Evolutionary conservation across 2,329 filamentous ascomycete genomes (phyloP).

Genomic region (Hypoxylon sp.): DNA sequence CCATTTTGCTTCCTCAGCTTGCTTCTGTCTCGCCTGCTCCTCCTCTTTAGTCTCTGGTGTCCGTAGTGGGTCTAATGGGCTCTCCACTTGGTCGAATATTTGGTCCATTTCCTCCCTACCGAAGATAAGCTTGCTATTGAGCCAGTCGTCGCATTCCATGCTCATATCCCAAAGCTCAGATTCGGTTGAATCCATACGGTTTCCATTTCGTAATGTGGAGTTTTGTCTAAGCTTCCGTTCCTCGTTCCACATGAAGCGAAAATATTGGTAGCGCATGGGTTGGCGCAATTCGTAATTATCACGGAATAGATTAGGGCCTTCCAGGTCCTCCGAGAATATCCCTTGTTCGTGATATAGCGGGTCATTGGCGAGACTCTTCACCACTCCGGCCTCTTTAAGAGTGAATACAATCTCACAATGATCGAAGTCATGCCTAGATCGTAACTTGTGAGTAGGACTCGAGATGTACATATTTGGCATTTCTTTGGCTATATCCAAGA

Average conservation of each 20-base stretch:
- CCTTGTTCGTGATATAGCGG: slow-evolving; percentile 50
- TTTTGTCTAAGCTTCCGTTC: slow-evolving; percentile 25
- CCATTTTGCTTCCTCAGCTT: slow-evolving; percentile 34
- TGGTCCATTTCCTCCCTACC: slow-evolving; percentile 67
- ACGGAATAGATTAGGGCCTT: slow-evolving; percentile 45
- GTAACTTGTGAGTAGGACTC: slow-evolving; percentile 63
- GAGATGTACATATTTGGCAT: slow-evolving; percentile 78
- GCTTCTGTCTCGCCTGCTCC: slow-evolving; percentile 8
- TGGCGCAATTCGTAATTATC: slow-evolving; percentile 40
- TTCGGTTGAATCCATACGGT: slow-evolving; percentile 11
- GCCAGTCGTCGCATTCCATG: slow-evolving; percentile 60
- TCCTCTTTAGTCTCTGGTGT: slow-evolving; percentile 23
- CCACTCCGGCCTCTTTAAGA: slow-evolving; percentile 12
- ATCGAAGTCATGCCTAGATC: slow-evolving; percentile 57
- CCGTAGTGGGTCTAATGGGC: neutral
- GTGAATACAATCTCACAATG: slow-evolving; percentile 64
- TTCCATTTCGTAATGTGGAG: neutral
- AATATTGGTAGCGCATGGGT: slow-evolving; percentile 49
- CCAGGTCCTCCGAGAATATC: slow-evolving; percentile 28
- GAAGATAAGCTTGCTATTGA: slow-evolving; percentile 72
- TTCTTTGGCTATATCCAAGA: slow-evolving; percentile 67
- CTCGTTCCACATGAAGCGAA: slow-evolving; percentile 45
- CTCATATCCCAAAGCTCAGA: slow-evolving; percentile 50
- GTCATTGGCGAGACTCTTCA: slow-evolving; percentile 63
- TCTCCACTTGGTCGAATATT: slow-evolving; percentile 36